Percentiles rank a stretch among this genome's conserved stretches.
Evolutionary conservation across 208 protist genomes (phyloP).

Genomic region (Wallacemonas collosoma): DNA sequence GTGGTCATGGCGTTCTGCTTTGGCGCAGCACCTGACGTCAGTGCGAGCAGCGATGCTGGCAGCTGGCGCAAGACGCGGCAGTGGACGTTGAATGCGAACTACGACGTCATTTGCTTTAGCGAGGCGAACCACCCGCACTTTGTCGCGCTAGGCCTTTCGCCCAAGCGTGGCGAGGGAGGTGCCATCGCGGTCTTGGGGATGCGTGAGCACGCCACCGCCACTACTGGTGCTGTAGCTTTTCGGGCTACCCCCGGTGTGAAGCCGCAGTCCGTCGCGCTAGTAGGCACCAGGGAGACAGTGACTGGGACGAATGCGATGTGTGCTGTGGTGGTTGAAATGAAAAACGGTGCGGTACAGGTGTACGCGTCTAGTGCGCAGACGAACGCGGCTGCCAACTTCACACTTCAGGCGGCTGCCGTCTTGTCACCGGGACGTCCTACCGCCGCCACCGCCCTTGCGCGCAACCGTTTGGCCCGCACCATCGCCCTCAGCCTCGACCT

Average conservation of each 20-base stretch:
- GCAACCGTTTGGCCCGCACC: neutral
- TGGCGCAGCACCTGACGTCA: too few species aligned
- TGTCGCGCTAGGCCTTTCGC: constrained; percentile 12
- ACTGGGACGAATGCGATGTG: neutral
- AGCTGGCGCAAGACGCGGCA: constrained; percentile 11
- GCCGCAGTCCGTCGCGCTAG: neutral
- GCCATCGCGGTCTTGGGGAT: constrained; percentile 11
- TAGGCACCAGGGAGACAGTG: neutral
- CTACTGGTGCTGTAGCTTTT: neutral
- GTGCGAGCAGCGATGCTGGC: neutral
- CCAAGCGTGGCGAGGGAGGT: constrained; percentile 15
- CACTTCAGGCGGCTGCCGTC: neutral
- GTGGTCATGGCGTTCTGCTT: neutral
- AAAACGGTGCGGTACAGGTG: neutral
- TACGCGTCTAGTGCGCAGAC: neutral
- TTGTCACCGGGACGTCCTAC: neutral
- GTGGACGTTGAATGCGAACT: neutral
- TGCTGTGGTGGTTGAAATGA: constrained; percentile 6
- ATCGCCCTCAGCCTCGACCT: neutral
- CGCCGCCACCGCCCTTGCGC: neutral
- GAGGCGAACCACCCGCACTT: neutral
- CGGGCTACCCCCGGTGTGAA: neutral
- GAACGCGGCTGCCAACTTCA: neutral
- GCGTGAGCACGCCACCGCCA: neutral
- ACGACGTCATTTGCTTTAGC: neutral